Conservation (phyloP, 441 rosid genomes). For the Euphorbia celastroides region DNA sequence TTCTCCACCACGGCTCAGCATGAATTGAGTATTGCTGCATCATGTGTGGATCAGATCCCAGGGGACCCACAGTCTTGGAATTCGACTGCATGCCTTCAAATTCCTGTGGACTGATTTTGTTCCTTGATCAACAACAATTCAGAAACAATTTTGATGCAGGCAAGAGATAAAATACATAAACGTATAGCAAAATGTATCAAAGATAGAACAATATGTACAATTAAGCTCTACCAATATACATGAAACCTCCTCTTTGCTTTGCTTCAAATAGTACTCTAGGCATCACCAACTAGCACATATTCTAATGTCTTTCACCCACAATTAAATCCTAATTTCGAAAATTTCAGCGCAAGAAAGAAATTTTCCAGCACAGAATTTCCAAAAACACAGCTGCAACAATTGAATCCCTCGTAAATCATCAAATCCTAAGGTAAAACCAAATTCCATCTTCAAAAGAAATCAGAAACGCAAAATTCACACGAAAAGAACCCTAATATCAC, state of each 20-base stretch:
- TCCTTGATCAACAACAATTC: slow-evolving; percentile 4
- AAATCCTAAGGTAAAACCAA: not conserved
- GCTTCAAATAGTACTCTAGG: not conserved
- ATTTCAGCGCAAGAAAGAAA: not conserved
- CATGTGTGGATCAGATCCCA: slow-evolving; percentile 37
- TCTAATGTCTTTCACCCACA: not conserved
- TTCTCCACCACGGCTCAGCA: slow-evolving; percentile 83
- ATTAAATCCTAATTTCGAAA: not conserved
- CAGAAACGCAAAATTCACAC: no score
- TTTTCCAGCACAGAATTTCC: not conserved
- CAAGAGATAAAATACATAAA: not conserved
- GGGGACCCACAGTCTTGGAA: slow-evolving; percentile 38
- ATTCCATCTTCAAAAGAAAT: no score
- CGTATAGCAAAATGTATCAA: no score
- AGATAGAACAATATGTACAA: no score
- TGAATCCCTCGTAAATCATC: no score
- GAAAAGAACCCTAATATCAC: no score
- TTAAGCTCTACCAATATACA: not conserved
- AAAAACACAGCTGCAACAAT: no score
- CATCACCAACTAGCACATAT: not conserved
- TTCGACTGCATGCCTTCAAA: slow-evolving; percentile 61
- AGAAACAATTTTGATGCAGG: not conserved
- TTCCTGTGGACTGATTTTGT: slow-evolving; percentile 15
- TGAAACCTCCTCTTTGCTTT: not conserved
- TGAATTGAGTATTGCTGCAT: slow-evolving; percentile 36